Conservation (phyloP, 2,329 filamentous ascomycete species). For the Pseudogymnoascus sp. region DNA sequence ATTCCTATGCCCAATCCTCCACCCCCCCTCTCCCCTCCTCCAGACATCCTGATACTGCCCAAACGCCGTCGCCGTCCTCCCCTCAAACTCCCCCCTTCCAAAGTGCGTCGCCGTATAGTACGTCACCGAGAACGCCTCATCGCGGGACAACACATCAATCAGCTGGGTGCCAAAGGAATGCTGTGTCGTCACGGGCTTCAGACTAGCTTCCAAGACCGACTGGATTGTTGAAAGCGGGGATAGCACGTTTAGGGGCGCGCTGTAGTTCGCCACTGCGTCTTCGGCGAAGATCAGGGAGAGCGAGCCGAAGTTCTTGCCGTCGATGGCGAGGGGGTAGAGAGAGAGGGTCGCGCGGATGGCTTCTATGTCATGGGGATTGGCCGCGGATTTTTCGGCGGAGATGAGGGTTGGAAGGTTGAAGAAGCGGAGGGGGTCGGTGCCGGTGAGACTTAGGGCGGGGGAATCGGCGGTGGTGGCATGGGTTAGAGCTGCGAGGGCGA, state of each 20-base stretch:
- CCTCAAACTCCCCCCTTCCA: background rate
- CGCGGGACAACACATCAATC: background rate
- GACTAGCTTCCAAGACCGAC: conserved; percentile 1
- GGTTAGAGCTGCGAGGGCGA: background rate
- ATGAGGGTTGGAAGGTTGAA: background rate
- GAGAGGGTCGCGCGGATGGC: conserved; percentile 16
- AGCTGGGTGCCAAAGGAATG: background rate
- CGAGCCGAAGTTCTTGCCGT: conserved; percentile 16
- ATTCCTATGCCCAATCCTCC: background rate
- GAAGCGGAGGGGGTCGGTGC: background rate
- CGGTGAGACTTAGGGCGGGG: background rate
- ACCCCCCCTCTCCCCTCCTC: background rate
- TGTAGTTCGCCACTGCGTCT: conserved; percentile 17
- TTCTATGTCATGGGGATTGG: background rate
- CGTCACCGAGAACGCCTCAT: background rate
- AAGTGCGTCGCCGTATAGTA: conserved; percentile 2
- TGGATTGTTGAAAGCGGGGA: conserved; percentile 7
- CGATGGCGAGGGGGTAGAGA: conserved; percentile 17
- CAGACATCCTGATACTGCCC: conserved; percentile 7
- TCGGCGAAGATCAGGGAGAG: conserved; percentile 15
- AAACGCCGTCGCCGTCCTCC: background rate
- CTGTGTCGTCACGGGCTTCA: conserved; percentile 1
- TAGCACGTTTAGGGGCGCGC: conserved; percentile 12
- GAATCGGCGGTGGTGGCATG: background rate
- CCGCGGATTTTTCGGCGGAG: background rate